Base-by-base conservation (phyloP, 306 rosid species). In the Trifolium dubium region DNA sequence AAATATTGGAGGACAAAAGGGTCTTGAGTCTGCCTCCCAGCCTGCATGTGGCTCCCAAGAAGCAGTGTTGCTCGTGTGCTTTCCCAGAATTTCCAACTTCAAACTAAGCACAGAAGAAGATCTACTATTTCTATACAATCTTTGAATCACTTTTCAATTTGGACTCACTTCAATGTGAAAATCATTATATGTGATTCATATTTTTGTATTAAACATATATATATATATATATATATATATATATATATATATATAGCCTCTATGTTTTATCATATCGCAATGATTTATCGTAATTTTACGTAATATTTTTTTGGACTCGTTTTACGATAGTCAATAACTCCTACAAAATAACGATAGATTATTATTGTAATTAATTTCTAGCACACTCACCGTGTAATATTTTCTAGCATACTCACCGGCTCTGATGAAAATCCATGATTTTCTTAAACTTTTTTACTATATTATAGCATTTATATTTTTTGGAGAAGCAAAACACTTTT, bases 41-140 rank as follows among this genome's bases (percentile, higher is more conserved):
- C 55, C 8, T 49, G 66, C 66, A 74, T 80, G 83, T 78, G 81
- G 72, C 35, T 56, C 60, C 63, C 63, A 28, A 59, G 65, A 59
- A 59, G 65, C 50, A 50, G 59, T 67, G 66, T 28, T 81, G 67
- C 77, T 83, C 84, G 81, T 82, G 90, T 75, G 83, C 75, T 67
- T 82, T 75, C 89, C 75, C 49, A 51, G 59, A 81, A 65, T 35
- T 68, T n/a, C 30, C 82, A 67, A 41, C 4, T 46, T 65, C 3
- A 70, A 34, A 39, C 63, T 47, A 32, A 14, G 14, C 78, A 66
- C 18, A 17, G 55, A 35, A 17, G 55, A 35, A 66, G 29, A 77
- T 81, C 77, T 66, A 32, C 79, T 51, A 40, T 70, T 81, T 75
- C 69, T 54, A 34, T 63, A 34, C 58, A 70, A 12, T 47, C 51